These are phyloP conservation scores for Arctium lappa DNA, from an alignment of 129 eudicot genomes.

Conservation along the genomic window DNA sequence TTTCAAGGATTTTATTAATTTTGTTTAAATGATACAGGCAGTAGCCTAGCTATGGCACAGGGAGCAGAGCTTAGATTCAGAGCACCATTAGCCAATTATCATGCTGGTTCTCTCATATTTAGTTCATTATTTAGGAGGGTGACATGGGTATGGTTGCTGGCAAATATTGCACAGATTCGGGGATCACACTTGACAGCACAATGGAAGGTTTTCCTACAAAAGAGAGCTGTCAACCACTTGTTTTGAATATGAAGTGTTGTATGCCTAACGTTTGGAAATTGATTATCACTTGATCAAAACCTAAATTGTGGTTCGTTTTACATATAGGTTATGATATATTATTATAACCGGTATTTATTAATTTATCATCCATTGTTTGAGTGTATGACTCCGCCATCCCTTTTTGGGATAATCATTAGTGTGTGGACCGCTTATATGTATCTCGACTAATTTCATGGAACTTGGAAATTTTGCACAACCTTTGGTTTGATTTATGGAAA, in stretches of 20 bases:
- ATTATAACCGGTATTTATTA: background rate
- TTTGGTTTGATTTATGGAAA: too few relatives aligned
- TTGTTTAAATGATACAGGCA: background rate
- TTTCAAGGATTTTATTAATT: background rate
- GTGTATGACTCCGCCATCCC: too few relatives aligned
- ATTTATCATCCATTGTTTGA: too few relatives aligned
- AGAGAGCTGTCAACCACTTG: background rate
- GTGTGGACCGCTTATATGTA: too few relatives aligned
- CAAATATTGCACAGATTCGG: background rate
- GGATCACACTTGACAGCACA: background rate
- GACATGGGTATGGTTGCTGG: background rate
- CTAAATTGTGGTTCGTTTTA: background rate
- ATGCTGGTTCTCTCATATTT: background rate
- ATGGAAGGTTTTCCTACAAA: background rate
- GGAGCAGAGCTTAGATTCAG: background rate
- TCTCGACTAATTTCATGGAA: too few relatives aligned
- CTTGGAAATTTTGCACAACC: too few relatives aligned
- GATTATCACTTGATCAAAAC: background rate
- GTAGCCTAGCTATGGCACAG: background rate
- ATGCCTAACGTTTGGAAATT: background rate
- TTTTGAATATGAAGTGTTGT: background rate
- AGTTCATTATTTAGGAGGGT: background rate
- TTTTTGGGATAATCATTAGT: too few relatives aligned
- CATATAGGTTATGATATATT: background rate
- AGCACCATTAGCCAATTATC: background rate